Base-by-base conservation (phyloP, 306 rosid genomes). In the Spatholobus suberectus region DNA sequence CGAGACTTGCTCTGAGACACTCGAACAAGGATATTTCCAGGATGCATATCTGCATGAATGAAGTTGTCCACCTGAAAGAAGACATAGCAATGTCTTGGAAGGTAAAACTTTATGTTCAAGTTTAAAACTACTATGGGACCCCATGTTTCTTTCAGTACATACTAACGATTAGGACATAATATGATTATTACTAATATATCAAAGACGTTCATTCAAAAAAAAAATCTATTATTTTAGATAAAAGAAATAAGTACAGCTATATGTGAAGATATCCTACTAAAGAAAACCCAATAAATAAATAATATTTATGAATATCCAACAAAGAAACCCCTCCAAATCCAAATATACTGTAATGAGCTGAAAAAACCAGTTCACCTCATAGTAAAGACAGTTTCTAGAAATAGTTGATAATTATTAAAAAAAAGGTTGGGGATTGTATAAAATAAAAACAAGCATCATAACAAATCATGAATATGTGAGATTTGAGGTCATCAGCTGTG, bases 41-140 rank as follows among this genome's bases (percentile, higher is more conserved):
- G 99, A 92, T 96, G 99, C 99, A 96, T 96, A 83, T 96, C 99
- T 52, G 99, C 99, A 81, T 96, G 99, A 77, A 96, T 92, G 89
- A 96, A 96, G 92, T 96, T 96, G 93, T 96, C 99, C 88, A 94
- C 99, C 99, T 96, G 97, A 85, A 90, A 88, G 83, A 80, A 90
- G 75, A 84, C 82, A 87, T 27, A 47, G 38, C 61, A 68, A 62
- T 52, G 37, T 69, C 57, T 84, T 75, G 61, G 87, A 84, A 85
- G 59, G 83, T 87, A 85, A 57, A 85, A 85, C 80, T 69, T 70
- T 27, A 78, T 32, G 46, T 52, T 74, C 41, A 78, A 74, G 55
- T 62, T 70, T 23, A 41, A 84, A 84, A 67, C 73, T 71, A 75
- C 4, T 23, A 51, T 4, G 44, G 71, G 59, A 55, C 20, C 54